These are phyloP conservation scores for Eucalyptus albens DNA, from an alignment of 345 rosid species.

Conservation along the genomic window DNA sequence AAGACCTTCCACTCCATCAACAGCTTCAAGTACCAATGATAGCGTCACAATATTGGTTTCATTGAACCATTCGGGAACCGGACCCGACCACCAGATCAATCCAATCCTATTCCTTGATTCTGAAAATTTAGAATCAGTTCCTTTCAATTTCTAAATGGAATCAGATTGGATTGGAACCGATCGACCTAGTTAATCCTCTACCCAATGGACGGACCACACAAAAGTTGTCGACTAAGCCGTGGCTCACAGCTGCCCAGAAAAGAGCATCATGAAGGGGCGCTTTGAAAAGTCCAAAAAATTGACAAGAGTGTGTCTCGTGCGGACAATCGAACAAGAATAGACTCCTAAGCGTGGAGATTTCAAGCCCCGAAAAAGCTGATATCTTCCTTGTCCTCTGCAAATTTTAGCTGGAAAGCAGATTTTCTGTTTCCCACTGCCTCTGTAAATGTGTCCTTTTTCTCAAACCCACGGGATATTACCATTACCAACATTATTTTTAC, in stretches of 20 bases:
- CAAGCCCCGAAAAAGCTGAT: not conserved
- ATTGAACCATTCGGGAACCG: rapidly evolving
- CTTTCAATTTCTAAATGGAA: too few species aligned
- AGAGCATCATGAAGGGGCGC: not conserved
- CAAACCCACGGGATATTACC: not conserved
- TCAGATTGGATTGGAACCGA: rapidly evolving
- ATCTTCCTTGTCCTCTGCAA: not conserved
- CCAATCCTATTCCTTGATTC: rapidly evolving
- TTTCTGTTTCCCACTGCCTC: not conserved
- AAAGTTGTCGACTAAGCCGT: not conserved
- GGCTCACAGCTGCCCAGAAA: not conserved
- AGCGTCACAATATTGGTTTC: rapidly evolving
- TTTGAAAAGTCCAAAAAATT: not conserved
- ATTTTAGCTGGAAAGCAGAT: not conserved
- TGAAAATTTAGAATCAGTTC: rapidly evolving
- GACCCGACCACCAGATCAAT: rapidly evolving
- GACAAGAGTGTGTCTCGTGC: not conserved
- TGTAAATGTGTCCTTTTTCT: not conserved
- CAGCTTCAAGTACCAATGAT: too few species aligned
- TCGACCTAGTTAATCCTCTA: rapidly evolving
- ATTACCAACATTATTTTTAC: not conserved
- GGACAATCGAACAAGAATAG: not conserved
- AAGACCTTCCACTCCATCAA: too few species aligned
- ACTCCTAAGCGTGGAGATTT: not conserved
- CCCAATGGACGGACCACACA: not conserved